Evolutionary conservation across 768 basidiomycete species (phyloP).

Genomic region (Mycena latifolia): DNA sequence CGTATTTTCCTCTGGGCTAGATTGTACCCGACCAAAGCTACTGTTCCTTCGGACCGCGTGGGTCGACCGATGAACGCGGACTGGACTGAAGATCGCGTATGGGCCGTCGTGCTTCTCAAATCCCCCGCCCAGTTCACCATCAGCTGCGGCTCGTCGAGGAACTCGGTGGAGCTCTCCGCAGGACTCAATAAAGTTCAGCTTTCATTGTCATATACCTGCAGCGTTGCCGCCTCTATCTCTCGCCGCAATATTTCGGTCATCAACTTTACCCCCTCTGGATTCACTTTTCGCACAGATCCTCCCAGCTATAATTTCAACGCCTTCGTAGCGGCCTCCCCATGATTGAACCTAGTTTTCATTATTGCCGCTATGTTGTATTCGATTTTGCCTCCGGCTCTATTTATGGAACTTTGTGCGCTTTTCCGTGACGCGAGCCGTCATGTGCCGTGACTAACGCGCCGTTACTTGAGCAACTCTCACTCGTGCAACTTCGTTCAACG

Average conservation of each 20-base stretch:
- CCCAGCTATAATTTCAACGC: slow-evolving; percentile 76
- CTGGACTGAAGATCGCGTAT: slow-evolving; percentile 72
- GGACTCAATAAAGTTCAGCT: slow-evolving; percentile 70
- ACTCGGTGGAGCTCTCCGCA: slow-evolving; percentile 45
- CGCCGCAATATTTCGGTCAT: slow-evolving; percentile 54
- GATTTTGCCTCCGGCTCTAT: background rate
- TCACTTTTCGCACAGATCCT: slow-evolving; percentile 63
- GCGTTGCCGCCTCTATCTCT: slow-evolving; percentile 44
- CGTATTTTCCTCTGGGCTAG: slow-evolving; percentile 75
- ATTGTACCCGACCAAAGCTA: slow-evolving; percentile 63
- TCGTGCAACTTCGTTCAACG: no score
- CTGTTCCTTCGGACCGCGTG: slow-evolving; percentile 56
- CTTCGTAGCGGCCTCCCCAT: slow-evolving; percentile 58
- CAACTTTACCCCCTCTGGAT: slow-evolving; percentile 59
- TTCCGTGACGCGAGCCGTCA: background rate
- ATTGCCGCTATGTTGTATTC: no score
- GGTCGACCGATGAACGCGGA: slow-evolving; percentile 60
- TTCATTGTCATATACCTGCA: slow-evolving; percentile 49
- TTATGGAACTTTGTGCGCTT: background rate
- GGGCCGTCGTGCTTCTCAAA: slow-evolving; percentile 68
- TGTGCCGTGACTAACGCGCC: background rate
- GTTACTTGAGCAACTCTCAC: no score
- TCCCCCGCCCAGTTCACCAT: slow-evolving; percentile 58
- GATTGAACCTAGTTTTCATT: background rate
- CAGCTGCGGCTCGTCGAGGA: slow-evolving; percentile 51